Evolutionary conservation across 2,329 filamentous ascomycete species (phyloP).

Genomic region (Fusarium pseudonygamai): DNA sequence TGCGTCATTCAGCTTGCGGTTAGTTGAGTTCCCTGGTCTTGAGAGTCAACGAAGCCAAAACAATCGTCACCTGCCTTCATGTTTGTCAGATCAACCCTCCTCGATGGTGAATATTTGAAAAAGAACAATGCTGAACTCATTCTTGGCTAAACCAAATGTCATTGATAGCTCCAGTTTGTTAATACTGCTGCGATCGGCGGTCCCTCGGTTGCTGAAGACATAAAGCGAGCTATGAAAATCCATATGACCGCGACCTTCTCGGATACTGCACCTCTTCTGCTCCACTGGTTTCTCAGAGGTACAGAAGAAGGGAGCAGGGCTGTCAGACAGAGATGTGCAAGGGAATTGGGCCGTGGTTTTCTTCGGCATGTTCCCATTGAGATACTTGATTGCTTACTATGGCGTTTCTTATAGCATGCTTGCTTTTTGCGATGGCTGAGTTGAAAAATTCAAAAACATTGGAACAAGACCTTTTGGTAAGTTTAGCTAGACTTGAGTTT

Average conservation of each 20-base stretch:
- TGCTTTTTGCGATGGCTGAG: neutral
- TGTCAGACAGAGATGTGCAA: fast-evolving
- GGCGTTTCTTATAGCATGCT: neutral
- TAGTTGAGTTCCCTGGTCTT: neutral
- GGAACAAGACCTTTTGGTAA: no score
- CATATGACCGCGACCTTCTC: fast-evolving
- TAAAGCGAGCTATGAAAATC: no score
- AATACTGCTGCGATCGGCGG: neutral
- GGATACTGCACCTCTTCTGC: neutral
- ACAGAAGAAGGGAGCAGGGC: neutral
- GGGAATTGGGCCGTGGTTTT: neutral
- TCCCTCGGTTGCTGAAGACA: no score
- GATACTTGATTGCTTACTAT: neutral
- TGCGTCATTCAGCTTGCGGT: neutral
- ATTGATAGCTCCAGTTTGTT: neutral
- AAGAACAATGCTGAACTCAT: neutral
- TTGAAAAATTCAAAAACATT: no score
- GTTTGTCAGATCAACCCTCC: neutral
- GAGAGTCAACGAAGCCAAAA: neutral
- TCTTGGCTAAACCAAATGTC: neutral
- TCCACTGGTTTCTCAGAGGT: neutral
- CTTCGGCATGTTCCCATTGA: neutral
- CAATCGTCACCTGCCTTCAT: neutral
- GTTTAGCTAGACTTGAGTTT: no score
- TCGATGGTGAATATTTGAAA: fast-evolving